Percentiles rank a stretch among this genome's conserved stretches.
Conservation (phyloP, 371 early-diverging fungal species). For the Fennellomyces sp. region DNA sequence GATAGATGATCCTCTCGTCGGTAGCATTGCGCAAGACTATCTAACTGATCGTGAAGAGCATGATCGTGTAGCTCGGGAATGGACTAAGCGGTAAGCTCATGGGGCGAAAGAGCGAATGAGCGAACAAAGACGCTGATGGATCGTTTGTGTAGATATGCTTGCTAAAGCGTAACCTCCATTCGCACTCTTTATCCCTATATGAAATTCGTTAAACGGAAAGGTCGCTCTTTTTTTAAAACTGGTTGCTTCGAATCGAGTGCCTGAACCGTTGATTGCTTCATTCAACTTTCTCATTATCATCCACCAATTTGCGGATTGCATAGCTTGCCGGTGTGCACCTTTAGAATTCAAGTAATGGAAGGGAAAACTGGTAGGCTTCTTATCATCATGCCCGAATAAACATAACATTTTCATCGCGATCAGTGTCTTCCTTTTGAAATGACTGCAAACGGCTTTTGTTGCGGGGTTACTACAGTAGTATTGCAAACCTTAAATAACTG, state of each 20-base stretch:
- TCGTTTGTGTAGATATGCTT: neutral
- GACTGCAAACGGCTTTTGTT: too few relatives aligned
- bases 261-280: too few relatives aligned
- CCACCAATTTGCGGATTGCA: too few relatives aligned
- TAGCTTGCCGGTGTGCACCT: neutral
- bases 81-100: conserved; percentile 78
- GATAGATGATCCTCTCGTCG: conserved; percentile 91
- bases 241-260: neutral
- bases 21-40: conserved; percentile 92
- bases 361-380: neutral
- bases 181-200: neutral
- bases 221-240: neutral
- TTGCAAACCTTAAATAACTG: too few relatives aligned
- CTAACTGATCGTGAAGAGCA: conserved; percentile 86
- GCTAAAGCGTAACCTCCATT: neutral
- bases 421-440: too few relatives aligned
- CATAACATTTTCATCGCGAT: too few relatives aligned
- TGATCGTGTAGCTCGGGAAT: conserved; percentile 91
- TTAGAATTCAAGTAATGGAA: neutral
- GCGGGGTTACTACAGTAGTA: too few relatives aligned
- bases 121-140: too few relatives aligned
- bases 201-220: neutral
- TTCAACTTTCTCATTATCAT: too few relatives aligned
- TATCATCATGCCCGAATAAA: neutral
- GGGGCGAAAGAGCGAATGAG: neutral